Evolutionary conservation across 176 grass and related monocot genomes (phyloP).

Genomic region (Juncus inflexus): DNA sequence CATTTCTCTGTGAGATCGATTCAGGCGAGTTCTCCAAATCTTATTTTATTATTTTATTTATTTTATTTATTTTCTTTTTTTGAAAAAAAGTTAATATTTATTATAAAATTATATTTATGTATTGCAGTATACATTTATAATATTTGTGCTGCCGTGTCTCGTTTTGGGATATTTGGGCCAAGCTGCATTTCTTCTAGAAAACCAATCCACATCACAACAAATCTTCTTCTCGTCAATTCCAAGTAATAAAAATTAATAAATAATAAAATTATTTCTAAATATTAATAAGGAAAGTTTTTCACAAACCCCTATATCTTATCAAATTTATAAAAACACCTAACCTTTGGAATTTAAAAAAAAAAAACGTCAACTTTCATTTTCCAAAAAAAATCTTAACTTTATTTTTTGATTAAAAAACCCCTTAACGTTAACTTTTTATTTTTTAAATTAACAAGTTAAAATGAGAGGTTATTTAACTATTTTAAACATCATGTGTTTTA

Average conservation of each 20-base stretch:
- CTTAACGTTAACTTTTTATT: too few relatives aligned
- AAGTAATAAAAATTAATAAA: conserved; percentile 43
- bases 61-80: conserved; percentile 13
- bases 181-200: conserved; percentile 89
- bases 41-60: not conserved
- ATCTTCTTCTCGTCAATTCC: conserved; percentile 94
- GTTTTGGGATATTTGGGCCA: conserved; percentile 90
- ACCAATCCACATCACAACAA: conserved; percentile 46
- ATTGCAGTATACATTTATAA: conserved; percentile 74
- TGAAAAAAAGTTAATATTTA: conserved; percentile 13
- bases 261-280: too few relatives aligned
- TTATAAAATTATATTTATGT: conserved; percentile 24
- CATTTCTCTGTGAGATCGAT: conserved; percentile 90
- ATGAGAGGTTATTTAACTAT: too few relatives aligned
- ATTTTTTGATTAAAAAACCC: too few relatives aligned
- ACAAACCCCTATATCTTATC: too few relatives aligned
- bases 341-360: too few relatives aligned
- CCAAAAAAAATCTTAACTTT: too few relatives aligned
- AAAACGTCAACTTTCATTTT: too few relatives aligned
- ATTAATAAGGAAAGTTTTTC: too few relatives aligned
- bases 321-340: too few relatives aligned
- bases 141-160: conserved; percentile 93
- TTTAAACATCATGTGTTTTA: too few relatives aligned
- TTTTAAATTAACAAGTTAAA: too few relatives aligned
- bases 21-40: conserved; percentile 50